Evolutionary conservation across 768 basidiomycete species (phyloP).

Genomic region (Termitomyces titanicus): DNA sequence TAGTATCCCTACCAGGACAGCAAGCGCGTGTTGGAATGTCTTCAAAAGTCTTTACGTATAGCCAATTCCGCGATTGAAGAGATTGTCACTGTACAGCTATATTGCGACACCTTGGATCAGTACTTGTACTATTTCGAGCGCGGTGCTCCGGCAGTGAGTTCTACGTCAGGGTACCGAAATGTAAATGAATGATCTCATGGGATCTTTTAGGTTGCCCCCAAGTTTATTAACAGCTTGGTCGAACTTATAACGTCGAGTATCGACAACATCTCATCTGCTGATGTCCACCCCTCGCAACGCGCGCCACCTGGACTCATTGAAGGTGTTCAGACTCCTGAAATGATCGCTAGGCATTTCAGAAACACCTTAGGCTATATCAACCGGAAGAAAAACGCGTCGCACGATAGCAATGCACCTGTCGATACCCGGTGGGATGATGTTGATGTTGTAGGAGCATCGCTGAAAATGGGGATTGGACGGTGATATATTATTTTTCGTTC

Average conservation of each 20-base stretch:
- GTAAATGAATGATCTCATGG: background rate
- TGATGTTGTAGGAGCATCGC: conserved; percentile 79
- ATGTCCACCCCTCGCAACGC: conserved; percentile 85
- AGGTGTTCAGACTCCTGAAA: conserved; percentile 88
- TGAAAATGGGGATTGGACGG: conserved; percentile 84
- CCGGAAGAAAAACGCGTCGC: conserved; percentile 56
- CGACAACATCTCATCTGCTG: conserved; percentile 84
- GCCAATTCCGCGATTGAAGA: conserved; percentile 97
- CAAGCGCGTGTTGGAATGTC: conserved; percentile 94
- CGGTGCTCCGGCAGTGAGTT: conserved; percentile 82
- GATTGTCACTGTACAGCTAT: conserved; percentile 93
- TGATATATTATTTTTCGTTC: conserved; percentile 24
- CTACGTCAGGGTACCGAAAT: background rate
- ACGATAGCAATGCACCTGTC: conserved; percentile 34
- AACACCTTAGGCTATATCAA: conserved; percentile 87
- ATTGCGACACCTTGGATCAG: conserved; percentile 93
- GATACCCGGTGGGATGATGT: conserved; percentile 80
- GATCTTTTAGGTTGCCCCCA: conserved; percentile 71
- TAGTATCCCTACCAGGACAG: conserved; percentile 90
- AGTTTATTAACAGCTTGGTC: conserved; percentile 95
- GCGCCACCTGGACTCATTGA: conserved; percentile 89
- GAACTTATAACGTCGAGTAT: conserved; percentile 94
- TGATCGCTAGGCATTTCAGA: conserved; percentile 91
- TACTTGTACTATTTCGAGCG: conserved; percentile 96
- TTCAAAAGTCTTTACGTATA: conserved; percentile 94